A percentile compares a stretch with the other conserved stretches of the same genome.
phyloP scores from a whole-genome alignment of 2,329 filamentous ascomycete species.

The Paraphoma sp. region DNA sequence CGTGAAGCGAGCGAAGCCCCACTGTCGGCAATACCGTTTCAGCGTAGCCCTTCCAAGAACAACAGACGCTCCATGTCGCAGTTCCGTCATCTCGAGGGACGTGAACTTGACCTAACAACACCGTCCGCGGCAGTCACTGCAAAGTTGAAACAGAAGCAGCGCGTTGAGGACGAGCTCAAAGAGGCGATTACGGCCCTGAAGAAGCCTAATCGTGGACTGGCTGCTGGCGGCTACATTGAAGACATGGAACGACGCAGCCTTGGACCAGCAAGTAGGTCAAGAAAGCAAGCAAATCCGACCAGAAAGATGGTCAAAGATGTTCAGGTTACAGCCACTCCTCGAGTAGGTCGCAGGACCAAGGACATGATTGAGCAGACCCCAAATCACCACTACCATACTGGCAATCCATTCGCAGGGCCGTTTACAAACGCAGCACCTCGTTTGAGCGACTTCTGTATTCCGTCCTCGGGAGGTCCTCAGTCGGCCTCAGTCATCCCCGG shows the following conservation, averaged over 20 bases:
- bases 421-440: constrained; percentile 21
- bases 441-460: constrained; percentile 46
- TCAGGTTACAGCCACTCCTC: constrained; percentile 54
- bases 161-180: constrained; percentile 72
- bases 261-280: constrained; percentile 29
- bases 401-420: constrained; percentile 30
- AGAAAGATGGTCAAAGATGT: constrained; percentile 42
- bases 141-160: constrained; percentile 70
- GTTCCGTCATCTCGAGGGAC: constrained; percentile 55
- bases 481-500: constrained; percentile 30
- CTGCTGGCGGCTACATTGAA: constrained; percentile 71
- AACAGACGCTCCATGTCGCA: constrained; percentile 48
- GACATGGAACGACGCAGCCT: constrained; percentile 66
- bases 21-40: constrained; percentile 58
- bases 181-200: constrained; percentile 76
- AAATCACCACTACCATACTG: constrained; percentile 23
- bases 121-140: constrained; percentile 60
- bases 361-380: constrained; percentile 41
- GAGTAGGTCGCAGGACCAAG: constrained; percentile 40
- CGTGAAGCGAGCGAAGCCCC: constrained; percentile 70
- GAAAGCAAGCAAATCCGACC: constrained; percentile 36
- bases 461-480: constrained; percentile 49
- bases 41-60: constrained; percentile 52
- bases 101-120: constrained; percentile 63
- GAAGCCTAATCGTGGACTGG: constrained; percentile 76